Evolutionary conservation across 306 rosid genomes (phyloP).

Genomic region (Vigna reflexopilosa): DNA sequence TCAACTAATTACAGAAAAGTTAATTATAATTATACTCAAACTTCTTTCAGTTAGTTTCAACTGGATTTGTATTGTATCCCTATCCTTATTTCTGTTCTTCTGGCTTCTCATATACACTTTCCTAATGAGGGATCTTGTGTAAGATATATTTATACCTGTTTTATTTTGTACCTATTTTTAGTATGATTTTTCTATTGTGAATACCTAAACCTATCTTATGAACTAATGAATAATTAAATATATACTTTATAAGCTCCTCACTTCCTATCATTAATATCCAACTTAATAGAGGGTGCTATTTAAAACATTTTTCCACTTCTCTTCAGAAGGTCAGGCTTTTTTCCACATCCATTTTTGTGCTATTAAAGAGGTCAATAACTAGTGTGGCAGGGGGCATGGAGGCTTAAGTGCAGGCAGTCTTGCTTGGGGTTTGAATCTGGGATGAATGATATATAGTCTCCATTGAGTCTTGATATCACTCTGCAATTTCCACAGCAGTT

Average conservation of each 20-base stretch:
- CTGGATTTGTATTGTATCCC: no score
- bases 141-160: background rate
- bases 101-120: no score
- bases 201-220: background rate
- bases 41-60: no score
- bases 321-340: constrained; percentile 9
- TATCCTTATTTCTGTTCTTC: no score
- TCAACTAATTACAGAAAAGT: no score
- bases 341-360: constrained; percentile 18
- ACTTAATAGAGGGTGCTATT: constrained; percentile 2
- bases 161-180: constrained; percentile 4
- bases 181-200: background rate
- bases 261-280: background rate
- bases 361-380: constrained; percentile 8
- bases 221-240: constrained; percentile 9
- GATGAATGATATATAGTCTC: constrained; percentile 29
- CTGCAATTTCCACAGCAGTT: background rate
- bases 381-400: background rate
- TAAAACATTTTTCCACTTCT: constrained; percentile 1
- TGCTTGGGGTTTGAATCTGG: constrained; percentile 6
- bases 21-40: no score
- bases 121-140: background rate
- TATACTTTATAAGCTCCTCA: constrained; percentile 10
- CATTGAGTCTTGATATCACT: constrained; percentile 14
- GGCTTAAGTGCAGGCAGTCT: background rate